Evolutionary conservation across 78 protist species (phyloP), one percentile per base, ranked within the genome.

Genomic region (Cyanophora paradoxa): DNA sequence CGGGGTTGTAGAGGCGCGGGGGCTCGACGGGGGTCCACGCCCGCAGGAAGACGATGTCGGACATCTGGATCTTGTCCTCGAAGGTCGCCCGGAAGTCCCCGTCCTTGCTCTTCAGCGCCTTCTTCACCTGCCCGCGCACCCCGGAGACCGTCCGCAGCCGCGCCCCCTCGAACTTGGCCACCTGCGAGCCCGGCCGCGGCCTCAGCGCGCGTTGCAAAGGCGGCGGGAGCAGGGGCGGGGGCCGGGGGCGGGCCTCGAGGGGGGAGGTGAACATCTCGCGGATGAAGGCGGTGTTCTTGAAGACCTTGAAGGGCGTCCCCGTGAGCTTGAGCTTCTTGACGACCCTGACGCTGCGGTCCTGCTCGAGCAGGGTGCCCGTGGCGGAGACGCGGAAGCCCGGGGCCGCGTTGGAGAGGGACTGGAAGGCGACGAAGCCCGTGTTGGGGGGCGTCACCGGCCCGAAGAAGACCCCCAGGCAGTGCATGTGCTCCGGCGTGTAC

Each of bases 401-500:
- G 54, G 50, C 3, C 64, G 7, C 0, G 39, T 19, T 16, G 24
- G 46, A 36, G 20, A 46, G 24, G 34, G 59, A 1, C 31, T 77
- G 78, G 76, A 92, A 83, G 8, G 82, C 83, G 13, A 82, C 65
- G 82, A 90, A 59, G 17, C 90, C 91, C 0, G 89, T 76, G 82
- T 46, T 52, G 0, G 92, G 92, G 17, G 98, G 93, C 10, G 88
- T 73, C 22, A 85, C 7, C 14, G 95, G 95, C 20, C 44, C 72
- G 34, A 7, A 26, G 44, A 26, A 10, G 10, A 42, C 44, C 11
- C 94, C 98, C 28, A 77, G 39, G 85, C 99, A 97, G 80, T 96
- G 99, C 93, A 95, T 86, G 86, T 95, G 98, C 67, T 85, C 87
- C 3, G 99, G 99, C 1, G 99, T 94, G 87, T 96, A 96, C 78